Percentiles rank a stretch among this genome's conserved stretches.
These are phyloP conservation scores for Amauroascus niger DNA, from an alignment of 2,329 filamentous ascomycete genomes.

Conservation along the genomic window DNA sequence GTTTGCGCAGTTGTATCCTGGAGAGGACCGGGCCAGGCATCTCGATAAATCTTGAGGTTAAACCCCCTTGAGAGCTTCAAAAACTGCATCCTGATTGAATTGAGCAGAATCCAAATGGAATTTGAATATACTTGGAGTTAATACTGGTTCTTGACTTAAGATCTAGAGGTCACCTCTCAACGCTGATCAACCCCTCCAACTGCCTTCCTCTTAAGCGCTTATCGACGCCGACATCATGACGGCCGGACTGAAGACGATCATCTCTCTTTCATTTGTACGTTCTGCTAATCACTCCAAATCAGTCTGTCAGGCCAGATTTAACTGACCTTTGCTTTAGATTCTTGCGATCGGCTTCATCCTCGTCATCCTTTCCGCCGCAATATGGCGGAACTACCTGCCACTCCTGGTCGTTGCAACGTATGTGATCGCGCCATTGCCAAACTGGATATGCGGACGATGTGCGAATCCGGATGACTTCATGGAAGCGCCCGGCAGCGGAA, in stretches of 20 bases:
- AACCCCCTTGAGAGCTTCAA: neutral
- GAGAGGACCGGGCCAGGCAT: neutral
- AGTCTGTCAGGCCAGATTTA: neutral
- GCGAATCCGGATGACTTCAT: constrained; percentile 94
- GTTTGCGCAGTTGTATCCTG: no score
- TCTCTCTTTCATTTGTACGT: constrained; percentile 85
- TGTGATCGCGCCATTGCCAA: constrained; percentile 83
- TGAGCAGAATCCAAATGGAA: neutral
- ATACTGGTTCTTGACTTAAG: neutral
- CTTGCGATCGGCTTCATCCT: constrained; percentile 97
- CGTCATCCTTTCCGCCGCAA: constrained; percentile 92
- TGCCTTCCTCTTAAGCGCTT: constrained; percentile 14
- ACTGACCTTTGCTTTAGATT: constrained; percentile 43
- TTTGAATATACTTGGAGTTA: neutral
- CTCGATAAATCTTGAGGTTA: neutral
- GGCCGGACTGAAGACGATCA: constrained; percentile 97
- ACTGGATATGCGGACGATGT: constrained; percentile 87
- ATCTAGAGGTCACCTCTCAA: neutral
- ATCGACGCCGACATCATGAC: constrained; percentile 40
- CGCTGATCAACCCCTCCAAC: constrained; percentile 11
- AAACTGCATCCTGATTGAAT: neutral
- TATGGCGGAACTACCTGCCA: constrained; percentile 90
- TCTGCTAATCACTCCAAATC: neutral
- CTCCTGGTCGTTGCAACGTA: constrained; percentile 94
- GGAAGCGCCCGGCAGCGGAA: constrained; percentile 66